Evolutionary conservation across 2,329 filamentous ascomycete genomes (phyloP), one percentile per base, ranked within the genome.

Genomic region (Ophiosphaerella herpotricha): DNA sequence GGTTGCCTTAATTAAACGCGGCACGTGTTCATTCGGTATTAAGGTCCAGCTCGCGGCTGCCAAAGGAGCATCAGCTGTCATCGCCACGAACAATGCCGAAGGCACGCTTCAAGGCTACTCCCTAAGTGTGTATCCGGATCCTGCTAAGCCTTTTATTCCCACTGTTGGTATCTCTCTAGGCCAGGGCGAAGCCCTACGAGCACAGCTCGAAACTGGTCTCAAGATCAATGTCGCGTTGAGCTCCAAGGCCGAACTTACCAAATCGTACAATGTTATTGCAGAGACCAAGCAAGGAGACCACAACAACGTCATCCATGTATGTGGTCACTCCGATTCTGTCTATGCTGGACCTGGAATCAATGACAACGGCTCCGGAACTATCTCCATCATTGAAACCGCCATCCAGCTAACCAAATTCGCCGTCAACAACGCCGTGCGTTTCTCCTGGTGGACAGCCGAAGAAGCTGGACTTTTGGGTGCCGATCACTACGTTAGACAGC

Each of bases 1-100:
- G 49, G 85, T 94, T 48, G 89, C 87, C 9, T 78, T 93, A 31
- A 81, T 93, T 59, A 77, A 80, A 41, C 85, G 90, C 49, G 90
- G 90, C 44, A 79, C 74, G 1, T 94, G 90, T 66, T 62, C 82
- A 7, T 94, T 91, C 60, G 88, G 85, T 9, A 74, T 79, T 52
- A 94, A 94, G 76, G 87, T 88, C 1, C 79, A 80, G 39, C 75
- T 82, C 12, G 89, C 90, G 5, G 60, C 61, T 33, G 54, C 63
- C 5, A 61, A 63, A 18, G 87, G 88, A 24, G 89, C 89, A 7
- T 68, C 83, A 13, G 88, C 86, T 1, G 86, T 85, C 0, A 74
- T 92, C 9, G 77, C 91, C 29, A 91, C 88, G 74, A 90, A 91
- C 75, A 86, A 85, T 55, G 83, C 84, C 1, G 75, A 80, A 2